Base-by-base conservation (phyloP, 345 rosid species). In the Mangifera indica region DNA sequence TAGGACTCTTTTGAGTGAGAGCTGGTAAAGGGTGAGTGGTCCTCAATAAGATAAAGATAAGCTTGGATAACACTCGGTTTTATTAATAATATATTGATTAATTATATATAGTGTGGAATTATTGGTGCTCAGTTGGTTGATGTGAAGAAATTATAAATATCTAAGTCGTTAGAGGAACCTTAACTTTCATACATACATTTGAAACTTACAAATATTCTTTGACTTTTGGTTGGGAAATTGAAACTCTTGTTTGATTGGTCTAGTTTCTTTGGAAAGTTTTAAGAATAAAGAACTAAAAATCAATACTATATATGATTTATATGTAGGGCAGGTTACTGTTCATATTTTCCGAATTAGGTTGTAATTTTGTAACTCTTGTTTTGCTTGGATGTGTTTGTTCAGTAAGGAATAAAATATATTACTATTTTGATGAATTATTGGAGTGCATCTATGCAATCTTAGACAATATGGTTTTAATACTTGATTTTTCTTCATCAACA, bases 1-100 rank as follows among this genome's bases (percentile, higher is more conserved):
- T 62, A 52, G 69, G 59, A 66, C 76, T 69, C 69, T 69, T 72
- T 76, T 79, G 54, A 82, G 84, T 77, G 87, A 82, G 89, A 80
- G 84, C 89, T 78, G 81, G 82, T 80, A 57, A 68, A 8, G 59
- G 42, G 42, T 37, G 9, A 37, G 72, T 49, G 66, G 53, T 2
- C 53, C 53, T 49, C 5, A 15, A 24, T 60, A 66, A 75, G 71
- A 59, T 59, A 25, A 80, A 74, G 84, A 82, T 83, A 83, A 86
- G 90, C 84, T 76, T 76, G 61, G 69, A 72, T 75, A 63, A 53
- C 40, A 72, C 60, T 26, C 66, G 72, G 64, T 24, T 63, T 45
- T n/a, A 52, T 29, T 42, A 57, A 20, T 20, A 2, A 46, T 65
- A 48, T 13, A 46, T 24, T 25, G 48, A 48, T 26, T 15, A 72